Evolutionary conservation across 257 asterid species (phyloP).

Genomic region (Craterostigma plantagineum): DNA sequence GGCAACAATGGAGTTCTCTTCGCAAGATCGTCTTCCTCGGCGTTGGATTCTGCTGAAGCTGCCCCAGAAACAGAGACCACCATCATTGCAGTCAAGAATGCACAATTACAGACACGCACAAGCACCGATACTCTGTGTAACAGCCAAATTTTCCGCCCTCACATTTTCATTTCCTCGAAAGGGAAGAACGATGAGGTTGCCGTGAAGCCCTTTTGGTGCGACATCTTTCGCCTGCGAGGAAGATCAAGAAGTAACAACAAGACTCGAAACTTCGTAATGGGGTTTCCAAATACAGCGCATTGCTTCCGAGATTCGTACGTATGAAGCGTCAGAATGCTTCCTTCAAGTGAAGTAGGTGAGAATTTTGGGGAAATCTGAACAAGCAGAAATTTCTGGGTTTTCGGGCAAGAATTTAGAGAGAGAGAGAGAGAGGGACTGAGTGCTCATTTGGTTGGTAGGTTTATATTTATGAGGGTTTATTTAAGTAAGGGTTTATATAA

Average conservation of each 20-base stretch:
- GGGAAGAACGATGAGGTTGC: slow-evolving; percentile 23
- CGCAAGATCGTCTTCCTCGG: slow-evolving; percentile 28
- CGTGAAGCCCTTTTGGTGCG: slow-evolving; percentile 21
- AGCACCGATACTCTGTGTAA: slow-evolving; percentile 1
- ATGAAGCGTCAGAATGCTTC: not conserved
- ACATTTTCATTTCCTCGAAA: slow-evolving; percentile 26
- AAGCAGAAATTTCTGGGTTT: slow-evolving; percentile 12
- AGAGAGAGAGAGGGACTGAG: slow-evolving; percentile 11
- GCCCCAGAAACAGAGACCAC: slow-evolving; percentile 81
- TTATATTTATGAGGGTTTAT: no score
- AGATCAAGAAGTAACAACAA: slow-evolving; percentile 37
- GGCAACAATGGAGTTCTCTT: slow-evolving; percentile 66
- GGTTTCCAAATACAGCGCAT: slow-evolving; percentile 24
- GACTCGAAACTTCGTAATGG: slow-evolving; percentile 24
- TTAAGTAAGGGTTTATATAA: no score
- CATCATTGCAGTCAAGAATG: slow-evolving; percentile 35
- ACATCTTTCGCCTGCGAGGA: slow-evolving; percentile 21
- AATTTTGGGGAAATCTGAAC: no score
- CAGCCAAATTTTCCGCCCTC: slow-evolving; percentile 21
- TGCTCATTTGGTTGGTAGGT: no score
- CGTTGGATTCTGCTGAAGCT: slow-evolving; percentile 45
- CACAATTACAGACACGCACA: slow-evolving; percentile 11
- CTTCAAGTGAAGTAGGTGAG: slow-evolving; percentile 5
- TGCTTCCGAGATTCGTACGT: slow-evolving; percentile 11
- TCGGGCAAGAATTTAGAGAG: slow-evolving; percentile 25